Conservation (phyloP, 768 basidiomycete species). For the Cyclocybe cylindracea region DNA sequence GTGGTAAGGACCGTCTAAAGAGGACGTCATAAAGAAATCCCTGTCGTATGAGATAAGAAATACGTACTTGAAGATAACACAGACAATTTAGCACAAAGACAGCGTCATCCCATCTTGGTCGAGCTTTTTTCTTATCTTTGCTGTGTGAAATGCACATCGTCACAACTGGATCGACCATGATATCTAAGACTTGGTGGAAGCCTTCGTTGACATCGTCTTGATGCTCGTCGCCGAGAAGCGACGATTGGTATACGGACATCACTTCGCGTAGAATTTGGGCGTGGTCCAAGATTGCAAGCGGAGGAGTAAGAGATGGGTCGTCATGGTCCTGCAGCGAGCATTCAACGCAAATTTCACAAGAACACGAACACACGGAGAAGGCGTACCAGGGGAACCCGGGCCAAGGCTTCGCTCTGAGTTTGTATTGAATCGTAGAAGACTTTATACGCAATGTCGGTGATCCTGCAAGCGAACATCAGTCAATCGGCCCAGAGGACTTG, state of each 20-base stretch:
- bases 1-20: slow-evolving; percentile 63
- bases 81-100: slow-evolving; percentile 88
- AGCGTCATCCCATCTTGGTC: slow-evolving; percentile 74
- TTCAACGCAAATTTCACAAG: slow-evolving; percentile 16
- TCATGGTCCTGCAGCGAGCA: slow-evolving; percentile 54
- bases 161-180: slow-evolving; percentile 83
- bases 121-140: slow-evolving; percentile 58
- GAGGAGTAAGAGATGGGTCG: slow-evolving; percentile 73
- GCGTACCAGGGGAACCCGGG: slow-evolving; percentile 55
- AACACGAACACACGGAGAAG: background rate
- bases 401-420: slow-evolving; percentile 71
- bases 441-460: slow-evolving; percentile 78
- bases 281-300: slow-evolving; percentile 79
- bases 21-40: background rate
- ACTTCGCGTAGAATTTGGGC: slow-evolving; percentile 85
- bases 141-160: slow-evolving; percentile 70
- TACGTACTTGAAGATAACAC: slow-evolving; percentile 74
- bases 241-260: slow-evolving; percentile 86
- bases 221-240: slow-evolving; percentile 70
- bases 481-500: background rate
- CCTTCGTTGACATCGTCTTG: slow-evolving; percentile 38
- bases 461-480: slow-evolving; percentile 41
- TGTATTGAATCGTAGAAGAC: slow-evolving; percentile 90
- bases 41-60: background rate
- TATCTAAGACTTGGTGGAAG: slow-evolving; percentile 77